Evolutionary conservation across 768 basidiomycete genomes (phyloP), one percentile per base, ranked within the genome.

Genomic region (Russula sp.): DNA sequence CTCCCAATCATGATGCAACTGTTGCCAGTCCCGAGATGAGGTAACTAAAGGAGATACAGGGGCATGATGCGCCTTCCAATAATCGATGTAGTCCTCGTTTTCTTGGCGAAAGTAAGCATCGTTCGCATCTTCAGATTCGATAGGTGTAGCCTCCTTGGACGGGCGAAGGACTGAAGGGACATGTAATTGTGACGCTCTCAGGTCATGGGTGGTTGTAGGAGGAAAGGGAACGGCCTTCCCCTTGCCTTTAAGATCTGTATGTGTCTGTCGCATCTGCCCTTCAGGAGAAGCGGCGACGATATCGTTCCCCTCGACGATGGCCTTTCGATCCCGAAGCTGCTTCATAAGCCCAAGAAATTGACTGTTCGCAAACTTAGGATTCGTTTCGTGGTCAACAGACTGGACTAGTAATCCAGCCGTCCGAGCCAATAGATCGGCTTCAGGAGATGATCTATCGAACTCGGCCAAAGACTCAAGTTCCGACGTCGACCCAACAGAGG

Each of bases 341-440:
- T 82, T 83, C 94, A 97, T 96, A 30, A 97, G 79, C 24, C 81
- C 81, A 80, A 97, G 79, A 73, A 97, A 97, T 63, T 83, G 80
- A 73, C 91, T 93, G 36, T 92, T 83, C 75, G 84, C 81, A 71
- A 97, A 94, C 73, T 96, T 97, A 40, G 87, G 84, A 71, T 91
- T 93, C 70, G 82, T 80, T 60, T 90, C 90, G 63, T 87, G 76
- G 70, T 83, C 79, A 52, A 95, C 83, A n/a, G 87, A 81, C 48
- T 91, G 84, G 60, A 96, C 77, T 44, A 96, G 81, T 49, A 86
- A 76, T 10, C 84, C 91, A 13, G 94, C 94, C 9, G 91, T 88
- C 32, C 83, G 82, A 2, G 93, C 88, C 52, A 96, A 84, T 52
- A 90, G 87, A 68, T 94, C 90, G 2, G 76, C 77, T 20, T 86